These are phyloP conservation scores for Cystobasidium sp. DNA, from an alignment of 1,284 basidiomycete genomes.

Conservation along the genomic window DNA sequence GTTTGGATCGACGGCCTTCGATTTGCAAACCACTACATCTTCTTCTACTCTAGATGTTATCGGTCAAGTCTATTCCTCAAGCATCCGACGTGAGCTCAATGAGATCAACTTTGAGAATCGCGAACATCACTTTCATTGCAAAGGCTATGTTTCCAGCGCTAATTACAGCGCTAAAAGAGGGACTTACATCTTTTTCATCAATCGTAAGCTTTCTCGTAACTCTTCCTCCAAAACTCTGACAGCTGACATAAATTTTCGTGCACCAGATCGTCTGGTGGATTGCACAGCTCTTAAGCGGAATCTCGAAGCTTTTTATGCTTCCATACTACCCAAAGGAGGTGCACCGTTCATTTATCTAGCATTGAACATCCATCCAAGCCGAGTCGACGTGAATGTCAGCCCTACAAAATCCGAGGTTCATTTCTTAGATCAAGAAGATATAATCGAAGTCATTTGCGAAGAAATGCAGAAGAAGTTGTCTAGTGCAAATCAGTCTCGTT, in stretches of 20 bases:
- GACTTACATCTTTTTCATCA: slow-evolving; percentile 92
- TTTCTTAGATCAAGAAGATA: slow-evolving; percentile 89
- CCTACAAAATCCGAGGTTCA: slow-evolving; percentile 87
- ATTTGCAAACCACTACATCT: slow-evolving; percentile 77
- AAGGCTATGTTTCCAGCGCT: slow-evolving; percentile 80
- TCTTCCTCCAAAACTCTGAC: not conserved
- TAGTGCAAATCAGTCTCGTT: slow-evolving; percentile 68
- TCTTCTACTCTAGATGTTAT: slow-evolving; percentile 75
- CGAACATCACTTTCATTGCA: slow-evolving; percentile 65
- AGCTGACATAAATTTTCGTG: not conserved
- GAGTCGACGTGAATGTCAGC: slow-evolving; percentile 96
- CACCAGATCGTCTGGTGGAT: slow-evolving; percentile 87
- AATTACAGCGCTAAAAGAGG: slow-evolving; percentile 88
- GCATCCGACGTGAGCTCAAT: slow-evolving; percentile 80
- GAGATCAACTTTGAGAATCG: slow-evolving; percentile 58
- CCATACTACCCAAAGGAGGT: slow-evolving; percentile 86
- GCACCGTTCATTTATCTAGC: slow-evolving; percentile 92
- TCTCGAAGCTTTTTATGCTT: slow-evolving; percentile 81
- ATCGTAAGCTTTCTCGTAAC: slow-evolving; percentile 68
- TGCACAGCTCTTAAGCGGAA: slow-evolving; percentile 84
- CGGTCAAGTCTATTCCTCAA: slow-evolving; percentile 77
- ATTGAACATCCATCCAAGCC: slow-evolving; percentile 78
- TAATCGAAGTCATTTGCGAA: slow-evolving; percentile 79
- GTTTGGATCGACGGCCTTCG: slow-evolving; percentile 69
- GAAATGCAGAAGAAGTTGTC: slow-evolving; percentile 70